A percentile compares a stretch with the other conserved stretches of the same genome.
Evolutionary conservation across 495 filamentous ascomycete species (phyloP).

Genomic region (Trichoderma gamsii): DNA sequence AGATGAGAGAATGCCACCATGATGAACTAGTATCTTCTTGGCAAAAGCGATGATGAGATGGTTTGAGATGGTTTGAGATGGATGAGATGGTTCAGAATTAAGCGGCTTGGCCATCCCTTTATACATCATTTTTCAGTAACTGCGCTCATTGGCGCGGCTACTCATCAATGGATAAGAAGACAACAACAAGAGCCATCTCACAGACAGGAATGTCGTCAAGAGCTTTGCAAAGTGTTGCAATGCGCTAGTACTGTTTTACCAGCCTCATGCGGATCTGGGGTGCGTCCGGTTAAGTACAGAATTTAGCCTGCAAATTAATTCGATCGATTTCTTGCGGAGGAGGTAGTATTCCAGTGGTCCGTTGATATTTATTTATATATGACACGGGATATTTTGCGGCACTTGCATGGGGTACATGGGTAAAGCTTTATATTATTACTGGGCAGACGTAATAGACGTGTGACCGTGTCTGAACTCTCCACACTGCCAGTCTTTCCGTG

Average conservation of each 20-base stretch:
- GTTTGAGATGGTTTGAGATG: background rate
- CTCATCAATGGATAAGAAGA: background rate
- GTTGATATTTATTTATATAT: background rate
- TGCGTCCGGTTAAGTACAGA: background rate
- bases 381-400: background rate
- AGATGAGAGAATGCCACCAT: background rate
- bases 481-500: background rate
- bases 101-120: background rate
- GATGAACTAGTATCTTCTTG: background rate
- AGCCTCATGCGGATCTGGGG: slow-evolving; percentile 1
- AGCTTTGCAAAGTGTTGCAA: background rate
- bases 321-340: background rate
- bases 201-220: background rate
- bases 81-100: background rate
- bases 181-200: background rate
- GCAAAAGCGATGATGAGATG: background rate
- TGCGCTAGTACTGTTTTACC: background rate
- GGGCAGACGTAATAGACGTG: background rate
- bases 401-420: background rate
- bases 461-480: background rate
- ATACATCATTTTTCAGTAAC: background rate
- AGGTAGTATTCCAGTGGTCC: background rate
- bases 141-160: background rate
- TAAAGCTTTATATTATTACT: background rate
- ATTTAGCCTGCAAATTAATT: background rate